Conservation (phyloP, 768 basidiomycete species). For the Antrodiella citrinella region DNA sequence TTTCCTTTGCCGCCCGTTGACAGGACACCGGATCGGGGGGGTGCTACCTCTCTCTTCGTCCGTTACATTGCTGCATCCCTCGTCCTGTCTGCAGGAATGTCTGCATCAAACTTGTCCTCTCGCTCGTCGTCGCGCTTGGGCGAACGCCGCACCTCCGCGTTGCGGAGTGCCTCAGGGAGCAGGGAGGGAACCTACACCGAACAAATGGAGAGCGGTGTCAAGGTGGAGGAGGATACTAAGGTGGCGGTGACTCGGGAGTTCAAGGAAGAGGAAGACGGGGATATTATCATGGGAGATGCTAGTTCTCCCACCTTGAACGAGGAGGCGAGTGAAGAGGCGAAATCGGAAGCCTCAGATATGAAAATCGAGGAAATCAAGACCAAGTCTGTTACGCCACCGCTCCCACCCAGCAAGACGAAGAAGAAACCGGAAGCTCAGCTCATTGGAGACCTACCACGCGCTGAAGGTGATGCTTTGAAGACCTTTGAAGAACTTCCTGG, state of each 20-base stretch:
- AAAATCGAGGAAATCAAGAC: background rate
- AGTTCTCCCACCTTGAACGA: slow-evolving; percentile 12
- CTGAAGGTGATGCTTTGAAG: slow-evolving; percentile 61
- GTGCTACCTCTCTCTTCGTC: background rate
- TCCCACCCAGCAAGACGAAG: slow-evolving; percentile 20
- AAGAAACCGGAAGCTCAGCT: slow-evolving; percentile 47
- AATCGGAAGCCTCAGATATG: slow-evolving; percentile 19
- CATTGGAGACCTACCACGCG: slow-evolving; percentile 73
- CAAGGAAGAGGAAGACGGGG: slow-evolving; percentile 9
- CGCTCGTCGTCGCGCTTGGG: background rate
- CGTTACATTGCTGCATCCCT: background rate
- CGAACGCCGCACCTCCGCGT: background rate
- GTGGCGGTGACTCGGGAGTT: background rate
- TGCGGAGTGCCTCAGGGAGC: background rate
- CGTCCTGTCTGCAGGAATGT: background rate
- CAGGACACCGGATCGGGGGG: background rate
- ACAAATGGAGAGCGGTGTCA: slow-evolving; percentile 2
- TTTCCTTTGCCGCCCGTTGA: background rate
- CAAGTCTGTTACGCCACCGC: slow-evolving; percentile 27
- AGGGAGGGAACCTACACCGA: background rate
- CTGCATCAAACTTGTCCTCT: background rate
- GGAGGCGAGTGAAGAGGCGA: slow-evolving; percentile 12
- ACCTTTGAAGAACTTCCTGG: slow-evolving; percentile 66
- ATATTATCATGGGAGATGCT: background rate
- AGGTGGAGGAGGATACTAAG: slow-evolving; percentile 2